These are phyloP conservation scores for Boletus pseudo-olivaceus DNA, from an alignment of 768 basidiomycete species.

Conservation along the genomic window DNA sequence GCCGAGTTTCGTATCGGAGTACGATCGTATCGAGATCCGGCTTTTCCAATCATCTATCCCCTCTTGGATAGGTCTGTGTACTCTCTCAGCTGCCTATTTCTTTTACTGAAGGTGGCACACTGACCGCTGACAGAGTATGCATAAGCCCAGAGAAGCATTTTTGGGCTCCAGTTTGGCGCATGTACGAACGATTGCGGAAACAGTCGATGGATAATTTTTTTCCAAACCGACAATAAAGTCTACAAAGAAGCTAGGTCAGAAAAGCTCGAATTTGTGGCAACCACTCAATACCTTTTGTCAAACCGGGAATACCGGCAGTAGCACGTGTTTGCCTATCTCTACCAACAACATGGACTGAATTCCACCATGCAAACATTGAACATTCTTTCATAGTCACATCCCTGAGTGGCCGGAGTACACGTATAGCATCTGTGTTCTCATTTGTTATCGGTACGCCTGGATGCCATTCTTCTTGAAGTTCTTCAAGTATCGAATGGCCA, in stretches of 20 bases:
- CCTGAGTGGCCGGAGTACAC: conserved; percentile 62
- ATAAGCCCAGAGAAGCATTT: conserved; percentile 43
- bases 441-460: conserved; percentile 19
- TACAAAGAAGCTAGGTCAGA: conserved; percentile 23
- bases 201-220: conserved; percentile 81
- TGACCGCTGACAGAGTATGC: conserved; percentile 67
- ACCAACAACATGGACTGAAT: conserved; percentile 48
- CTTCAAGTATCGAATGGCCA: conserved; percentile 66
- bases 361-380: conserved; percentile 76
- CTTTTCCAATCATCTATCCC: conserved; percentile 72
- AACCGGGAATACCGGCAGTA: conserved; percentile 55
- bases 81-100: neutral
- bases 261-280: neutral
- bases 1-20: conserved; percentile 15
- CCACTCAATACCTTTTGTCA: conserved; percentile 60
- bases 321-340: conserved; percentile 43
- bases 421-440: conserved; percentile 29
- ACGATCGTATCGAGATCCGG: conserved; percentile 66
- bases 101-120: neutral
- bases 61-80: conserved; percentile 55
- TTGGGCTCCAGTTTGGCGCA: conserved; percentile 77
- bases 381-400: conserved; percentile 81
- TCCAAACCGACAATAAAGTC: conserved; percentile 81
- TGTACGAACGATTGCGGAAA: conserved; percentile 78
- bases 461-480: conserved; percentile 70